Percentiles rank a stretch among this genome's conserved stretches.
phyloP scores from a whole-genome alignment of 805 yeast genomes.

The Cyberlindnera maritima region DNA sequence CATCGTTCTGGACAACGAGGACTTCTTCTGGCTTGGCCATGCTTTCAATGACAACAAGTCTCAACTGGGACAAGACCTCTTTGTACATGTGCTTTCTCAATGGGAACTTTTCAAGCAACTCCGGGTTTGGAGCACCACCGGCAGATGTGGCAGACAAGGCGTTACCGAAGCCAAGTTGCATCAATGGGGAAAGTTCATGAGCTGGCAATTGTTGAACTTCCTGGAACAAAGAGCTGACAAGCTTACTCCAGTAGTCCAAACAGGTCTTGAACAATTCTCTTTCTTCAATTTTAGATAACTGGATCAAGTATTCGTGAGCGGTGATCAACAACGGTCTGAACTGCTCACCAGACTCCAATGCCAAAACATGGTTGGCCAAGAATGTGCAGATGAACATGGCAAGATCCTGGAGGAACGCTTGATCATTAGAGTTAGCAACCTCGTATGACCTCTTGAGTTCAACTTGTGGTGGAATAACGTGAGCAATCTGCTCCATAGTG shows the following conservation, averaged over 20 bases:
- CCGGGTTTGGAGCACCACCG: slow-evolving; percentile 88
- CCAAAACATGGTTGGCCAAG: slow-evolving; percentile 65
- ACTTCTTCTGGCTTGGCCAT: slow-evolving; percentile 99
- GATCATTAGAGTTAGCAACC: slow-evolving; percentile 77
- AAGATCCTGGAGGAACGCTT: slow-evolving; percentile 90
- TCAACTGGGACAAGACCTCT: slow-evolving; percentile 73
- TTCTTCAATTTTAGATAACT: slow-evolving; percentile 87
- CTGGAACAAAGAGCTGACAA: slow-evolving; percentile 77
- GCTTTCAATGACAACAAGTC: slow-evolving; percentile 92
- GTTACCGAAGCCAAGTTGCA: slow-evolving; percentile 56
- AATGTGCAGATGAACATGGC: slow-evolving; percentile 91
- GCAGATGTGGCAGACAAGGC: slow-evolving; percentile 39
- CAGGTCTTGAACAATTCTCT: slow-evolving; percentile 94
- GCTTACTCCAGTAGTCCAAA: slow-evolving; percentile 88
- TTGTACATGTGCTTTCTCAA: slow-evolving; percentile 83
- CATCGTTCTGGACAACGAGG: slow-evolving; percentile 94
- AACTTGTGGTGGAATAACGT: slow-evolving; percentile 67
- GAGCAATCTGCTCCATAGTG: slow-evolving; percentile 65
- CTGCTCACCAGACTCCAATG: slow-evolving; percentile 56
- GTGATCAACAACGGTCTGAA: slow-evolving; percentile 59
- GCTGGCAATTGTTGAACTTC: slow-evolving; percentile 83
- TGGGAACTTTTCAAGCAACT: slow-evolving; percentile 69
- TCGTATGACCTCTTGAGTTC: slow-evolving; percentile 72
- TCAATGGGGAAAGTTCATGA: slow-evolving; percentile 67
- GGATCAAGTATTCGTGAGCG: slow-evolving; percentile 78